Base-by-base conservation (phyloP, 2,329 filamentous ascomycete species). In the Colletotrichum sp. region DNA sequence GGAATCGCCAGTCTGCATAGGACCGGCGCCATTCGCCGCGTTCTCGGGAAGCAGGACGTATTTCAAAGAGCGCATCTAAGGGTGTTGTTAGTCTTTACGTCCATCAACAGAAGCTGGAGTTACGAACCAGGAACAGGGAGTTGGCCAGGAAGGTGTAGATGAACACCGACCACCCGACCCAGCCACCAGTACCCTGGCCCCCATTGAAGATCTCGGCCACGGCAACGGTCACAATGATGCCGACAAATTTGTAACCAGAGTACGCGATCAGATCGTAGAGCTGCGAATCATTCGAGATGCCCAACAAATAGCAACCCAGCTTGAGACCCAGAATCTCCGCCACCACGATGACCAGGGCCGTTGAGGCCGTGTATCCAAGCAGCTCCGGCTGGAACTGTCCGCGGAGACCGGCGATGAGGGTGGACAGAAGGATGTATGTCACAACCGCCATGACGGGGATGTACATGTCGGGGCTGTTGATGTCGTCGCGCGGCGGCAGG, bases 391-490 rank as follows among this genome's bases (percentile, higher is more conserved):
- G 93, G 86, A 99, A 99, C 77, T 95, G 92, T 33, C 97, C 96
- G 66, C 95, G 91, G 58, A 99, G 89, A 57, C 97, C 97, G 11
- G 96, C 96, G 69, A 99, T 89, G 55, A 98, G 89, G 1, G 96
- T 97, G 7, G 95, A 97, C 13, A 99, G 90, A 38, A 99, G 93
- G 77, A 99, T 98, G 84, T 99, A 99, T 29, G 97, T 99, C 61
- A 98, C 95, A 67, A 99, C 88, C 2, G 97, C 96, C 97, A 99
- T 99, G 80, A 97, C 93, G 83, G 96, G 96, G 79, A 99, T 99
- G 86, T 99, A 99, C 96, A 99, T 98, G 85, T 99, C 97, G 18
- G 97, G 97, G 77, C 95, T 97, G 85, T 99, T 99, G 84, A 98
- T 89, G 81, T 99, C 97, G 83, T 99, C 96, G 76, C 97, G 90